These are phyloP conservation scores for Lithospermum erythrorhizon DNA, from an alignment of 257 asterid species.

Conservation along the genomic window DNA sequence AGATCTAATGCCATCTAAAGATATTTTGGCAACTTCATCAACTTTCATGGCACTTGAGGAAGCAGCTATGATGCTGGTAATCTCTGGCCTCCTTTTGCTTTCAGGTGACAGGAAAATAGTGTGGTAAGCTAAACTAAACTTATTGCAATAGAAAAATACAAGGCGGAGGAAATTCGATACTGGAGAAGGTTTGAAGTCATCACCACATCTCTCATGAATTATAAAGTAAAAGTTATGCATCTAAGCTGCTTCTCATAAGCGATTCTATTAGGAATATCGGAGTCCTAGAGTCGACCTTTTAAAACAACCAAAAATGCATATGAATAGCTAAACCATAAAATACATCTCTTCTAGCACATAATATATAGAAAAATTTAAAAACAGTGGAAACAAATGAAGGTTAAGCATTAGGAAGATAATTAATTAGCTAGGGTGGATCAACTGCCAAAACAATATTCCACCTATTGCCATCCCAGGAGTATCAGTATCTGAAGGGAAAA, in stretches of 20 bases:
- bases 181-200: too few species aligned
- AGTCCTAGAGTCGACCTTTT: too few species aligned
- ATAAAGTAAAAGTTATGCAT: background rate
- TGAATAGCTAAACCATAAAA: too few species aligned
- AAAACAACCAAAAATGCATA: too few species aligned
- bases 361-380: too few species aligned
- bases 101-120: constrained; percentile 24
- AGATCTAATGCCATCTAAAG: constrained; percentile 55
- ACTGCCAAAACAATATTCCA: background rate
- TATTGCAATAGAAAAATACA: too few species aligned
- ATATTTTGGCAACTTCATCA: constrained; percentile 64
- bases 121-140: background rate
- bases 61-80: constrained; percentile 69
- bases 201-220: background rate
- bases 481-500: too few species aligned
- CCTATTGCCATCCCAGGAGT: constrained; percentile 82
- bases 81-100: constrained; percentile 65
- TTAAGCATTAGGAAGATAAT: too few species aligned
- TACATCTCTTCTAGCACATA: too few species aligned
- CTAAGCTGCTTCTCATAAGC: background rate
- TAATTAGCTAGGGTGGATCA: background rate
- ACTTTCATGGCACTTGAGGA: constrained; percentile 95
- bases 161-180: too few species aligned
- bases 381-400: too few species aligned
- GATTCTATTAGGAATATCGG: too few species aligned